Evolutionary conservation across 352 stramenopile species (phyloP).

Genomic region (Pythium phragmiticola): DNA sequence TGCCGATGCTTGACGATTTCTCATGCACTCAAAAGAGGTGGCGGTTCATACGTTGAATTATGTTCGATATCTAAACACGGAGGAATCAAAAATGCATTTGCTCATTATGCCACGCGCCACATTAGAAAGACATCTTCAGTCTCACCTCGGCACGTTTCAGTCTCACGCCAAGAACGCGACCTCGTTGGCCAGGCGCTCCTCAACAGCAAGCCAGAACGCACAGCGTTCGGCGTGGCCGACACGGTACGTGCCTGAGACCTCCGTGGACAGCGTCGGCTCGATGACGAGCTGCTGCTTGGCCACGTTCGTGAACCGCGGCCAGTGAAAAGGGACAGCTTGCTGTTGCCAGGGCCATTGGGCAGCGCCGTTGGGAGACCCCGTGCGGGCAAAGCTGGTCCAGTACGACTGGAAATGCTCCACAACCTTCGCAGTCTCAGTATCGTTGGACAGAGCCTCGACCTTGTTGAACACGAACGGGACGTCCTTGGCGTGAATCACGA

Average conservation of each 20-base stretch:
- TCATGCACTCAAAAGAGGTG: too few relatives aligned
- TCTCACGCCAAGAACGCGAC: too few relatives aligned
- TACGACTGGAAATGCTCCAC: background rate
- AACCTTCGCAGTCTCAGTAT: background rate
- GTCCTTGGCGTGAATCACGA: constrained; percentile 12
- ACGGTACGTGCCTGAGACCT: constrained; percentile 1
- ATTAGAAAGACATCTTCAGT: too few relatives aligned
- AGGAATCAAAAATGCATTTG: too few relatives aligned
- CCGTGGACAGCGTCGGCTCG: background rate
- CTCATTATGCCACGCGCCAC: too few relatives aligned
- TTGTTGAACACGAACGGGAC: constrained; percentile 20
- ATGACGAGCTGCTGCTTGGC: constrained; percentile 16
- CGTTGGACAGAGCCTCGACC: background rate
- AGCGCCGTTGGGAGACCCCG: background rate
- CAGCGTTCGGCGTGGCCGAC: constrained; percentile 9
- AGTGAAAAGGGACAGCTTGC: too few relatives aligned
- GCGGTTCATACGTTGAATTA: too few relatives aligned
- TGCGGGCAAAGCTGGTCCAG: constrained; percentile 14
- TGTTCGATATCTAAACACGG: too few relatives aligned
- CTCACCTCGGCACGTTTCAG: too few relatives aligned
- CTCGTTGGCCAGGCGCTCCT: too few relatives aligned
- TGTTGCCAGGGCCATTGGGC: background rate
- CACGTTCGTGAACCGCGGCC: background rate
- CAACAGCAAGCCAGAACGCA: constrained; percentile 16
- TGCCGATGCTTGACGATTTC: too few relatives aligned